Evolutionary conservation across 345 rosid species (phyloP), one percentile per base, ranked within the genome.

Genomic region (Anastatica hierochuntica): DNA sequence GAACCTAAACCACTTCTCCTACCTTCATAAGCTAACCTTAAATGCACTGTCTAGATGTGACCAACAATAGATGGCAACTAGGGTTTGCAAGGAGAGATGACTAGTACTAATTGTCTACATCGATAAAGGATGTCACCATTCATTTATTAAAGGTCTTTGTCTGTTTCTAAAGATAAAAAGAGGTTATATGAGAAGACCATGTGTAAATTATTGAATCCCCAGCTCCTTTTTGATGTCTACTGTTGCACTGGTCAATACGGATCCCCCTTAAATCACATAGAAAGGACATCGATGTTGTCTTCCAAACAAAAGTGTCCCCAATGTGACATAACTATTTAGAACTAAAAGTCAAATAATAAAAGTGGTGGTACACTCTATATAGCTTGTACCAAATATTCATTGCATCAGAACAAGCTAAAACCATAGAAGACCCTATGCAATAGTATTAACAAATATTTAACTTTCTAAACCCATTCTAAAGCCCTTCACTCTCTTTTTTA

Each of bases 381-480:
- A 57, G 58, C 36, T 36, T 50, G 53, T 50, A 57, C 58, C 46
- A 56, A 34, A 39, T 35, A 57, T 65, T 49, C 43, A 43, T 16
- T 43, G 57, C 44, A 50, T 43, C 41, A 66, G 64, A 65, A 42
- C 41, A 57, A 57, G 23, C 63, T 34, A 65, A 57, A 27, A 40
- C 51, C 51, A 64, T 38, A 56, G 0, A 55, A 49, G 43, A 14
- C 24, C 59, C 54, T 50, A 24, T 34, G 58, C 18, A 64, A 34
- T 19, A 14, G 46, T 40, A 21, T 14, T 29, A 38, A 52, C 23
- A 58, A 36, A 8, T 1, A 8, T 53, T 51, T 45, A 8, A 20
- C 31, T 38, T 54, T 38, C 14, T 45, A 19, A 30, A 17, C 19
- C 41, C 56, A 39, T 49, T 35, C 46, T 39, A 47, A n/a, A 17